Conservation (phyloP, 2,329 filamentous ascomycete species). For the Ascochyta clinopodiicola region DNA sequence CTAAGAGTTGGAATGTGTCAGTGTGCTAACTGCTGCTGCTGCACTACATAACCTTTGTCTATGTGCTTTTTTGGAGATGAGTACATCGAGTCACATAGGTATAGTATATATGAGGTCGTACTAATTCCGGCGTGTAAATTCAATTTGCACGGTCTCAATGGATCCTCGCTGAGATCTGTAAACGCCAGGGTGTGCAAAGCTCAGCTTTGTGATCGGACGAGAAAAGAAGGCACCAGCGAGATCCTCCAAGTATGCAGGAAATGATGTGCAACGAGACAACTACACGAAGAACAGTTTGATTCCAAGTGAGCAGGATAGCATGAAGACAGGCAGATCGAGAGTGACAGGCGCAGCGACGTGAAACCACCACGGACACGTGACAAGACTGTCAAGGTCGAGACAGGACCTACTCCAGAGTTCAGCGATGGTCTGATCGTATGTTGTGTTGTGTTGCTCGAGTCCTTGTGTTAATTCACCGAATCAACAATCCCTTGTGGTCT, state of each 20-base stretch:
- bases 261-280: not conserved
- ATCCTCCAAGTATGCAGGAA: not conserved
- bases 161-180: not conserved
- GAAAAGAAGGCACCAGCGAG: not conserved
- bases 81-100: not conserved
- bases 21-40: slow-evolving; percentile 50
- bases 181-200: slow-evolving; percentile 9
- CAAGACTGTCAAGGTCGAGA: not conserved
- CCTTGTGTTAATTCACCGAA: not conserved
- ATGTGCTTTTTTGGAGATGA: not conserved
- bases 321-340: not conserved
- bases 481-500: not conserved
- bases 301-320: not conserved
- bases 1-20: slow-evolving; percentile 61
- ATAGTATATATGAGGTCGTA: not conserved
- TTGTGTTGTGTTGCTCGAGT: not conserved
- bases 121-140: slow-evolving; percentile 47
- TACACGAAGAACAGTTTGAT: not conserved
- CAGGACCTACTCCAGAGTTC: too few relatives aligned
- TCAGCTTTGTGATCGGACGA: slow-evolving; percentile 9
- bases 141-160: slow-evolving; percentile 10
- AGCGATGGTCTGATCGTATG: not conserved
- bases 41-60: slow-evolving; percentile 10
- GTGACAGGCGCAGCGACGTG: not conserved
- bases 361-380: not conserved